These are phyloP conservation scores for Sugiyamaella pinicola DNA, from an alignment of 1,139 yeast species.

Conservation along the genomic window DNA sequence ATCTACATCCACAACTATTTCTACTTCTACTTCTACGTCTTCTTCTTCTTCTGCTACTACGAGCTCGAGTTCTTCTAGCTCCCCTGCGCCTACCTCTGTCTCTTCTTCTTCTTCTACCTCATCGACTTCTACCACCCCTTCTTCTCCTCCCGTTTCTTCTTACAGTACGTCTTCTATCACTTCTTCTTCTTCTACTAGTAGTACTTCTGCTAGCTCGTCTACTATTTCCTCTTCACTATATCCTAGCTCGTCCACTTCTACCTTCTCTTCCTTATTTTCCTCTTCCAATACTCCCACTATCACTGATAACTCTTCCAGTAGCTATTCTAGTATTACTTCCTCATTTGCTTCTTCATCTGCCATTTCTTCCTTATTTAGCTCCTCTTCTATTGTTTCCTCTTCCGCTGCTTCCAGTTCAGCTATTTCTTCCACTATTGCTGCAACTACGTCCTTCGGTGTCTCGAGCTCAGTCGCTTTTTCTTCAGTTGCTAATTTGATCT, in stretches of 20 bases:
- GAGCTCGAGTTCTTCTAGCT: neutral
- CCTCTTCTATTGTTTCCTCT: neutral
- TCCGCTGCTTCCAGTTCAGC: neutral
- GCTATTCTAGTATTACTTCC: neutral
- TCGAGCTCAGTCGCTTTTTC: constrained; percentile 5
- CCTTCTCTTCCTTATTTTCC: neutral
- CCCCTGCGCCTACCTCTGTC: neutral
- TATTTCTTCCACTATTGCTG: neutral
- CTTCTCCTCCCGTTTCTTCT: neutral
- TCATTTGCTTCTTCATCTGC: neutral
- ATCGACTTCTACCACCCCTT: neutral
- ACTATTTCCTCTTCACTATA: neutral
- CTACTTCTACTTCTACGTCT: neutral
- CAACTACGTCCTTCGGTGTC: constrained; percentile 1
- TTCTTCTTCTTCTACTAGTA: neutral
- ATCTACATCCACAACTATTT: neutral
- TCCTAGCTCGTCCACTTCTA: neutral
- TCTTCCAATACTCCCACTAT: neutral
- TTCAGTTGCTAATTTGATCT: no score
- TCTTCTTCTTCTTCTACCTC: neutral
- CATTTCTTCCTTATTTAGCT: neutral
- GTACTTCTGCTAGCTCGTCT: neutral
- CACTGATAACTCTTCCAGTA: neutral
- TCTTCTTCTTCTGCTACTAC: neutral
- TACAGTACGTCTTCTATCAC: neutral